phyloP scores from a whole-genome alignment of 306 rosid genomes.

The Fragaria vesca region DNA sequence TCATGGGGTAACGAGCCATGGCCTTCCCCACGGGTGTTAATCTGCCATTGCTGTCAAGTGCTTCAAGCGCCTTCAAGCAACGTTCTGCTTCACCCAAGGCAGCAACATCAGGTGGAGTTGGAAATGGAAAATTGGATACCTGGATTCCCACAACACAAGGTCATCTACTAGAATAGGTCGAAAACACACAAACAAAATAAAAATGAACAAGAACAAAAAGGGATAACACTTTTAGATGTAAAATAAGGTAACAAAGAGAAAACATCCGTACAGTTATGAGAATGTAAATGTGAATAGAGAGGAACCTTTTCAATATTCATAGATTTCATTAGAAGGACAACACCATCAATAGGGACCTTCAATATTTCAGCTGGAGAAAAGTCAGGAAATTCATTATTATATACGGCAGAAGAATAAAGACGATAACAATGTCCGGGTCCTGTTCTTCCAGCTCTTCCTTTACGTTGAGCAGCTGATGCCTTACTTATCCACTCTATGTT shows the following conservation, averaged over 20 bases:
- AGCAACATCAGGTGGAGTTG: constrained; percentile 67
- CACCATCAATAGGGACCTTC: constrained; percentile 81
- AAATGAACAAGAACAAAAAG: neutral
- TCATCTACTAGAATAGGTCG: neutral
- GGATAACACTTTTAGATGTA: neutral
- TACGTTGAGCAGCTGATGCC: constrained; percentile 95
- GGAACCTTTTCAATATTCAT: constrained; percentile 72
- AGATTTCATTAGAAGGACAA: constrained; percentile 83
- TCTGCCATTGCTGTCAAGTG: constrained; percentile 64
- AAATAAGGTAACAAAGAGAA: neutral
- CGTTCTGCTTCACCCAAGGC: constrained; percentile 72
- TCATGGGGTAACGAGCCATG: constrained; percentile 86
- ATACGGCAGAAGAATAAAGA: constrained; percentile 86
- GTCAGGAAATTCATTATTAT: constrained; percentile 56
- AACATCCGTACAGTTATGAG: neutral
- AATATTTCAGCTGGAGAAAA: constrained; percentile 78
- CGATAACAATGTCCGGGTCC: constrained; percentile 90
- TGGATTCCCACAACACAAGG: constrained; percentile 24
- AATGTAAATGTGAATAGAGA: neutral
- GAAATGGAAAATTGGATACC: constrained; percentile 89
- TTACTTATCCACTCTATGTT: constrained; percentile 87
- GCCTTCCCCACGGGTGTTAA: constrained; percentile 73
- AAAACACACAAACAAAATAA: neutral
- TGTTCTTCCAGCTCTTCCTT: constrained; percentile 94
- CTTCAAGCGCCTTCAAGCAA: constrained; percentile 87